A percentile compares a stretch with the other conserved stretches of the same genome.
Evolutionary conservation across 805 yeast species (phyloP).

Genomic region (Yamadazyma scolyti): DNA sequence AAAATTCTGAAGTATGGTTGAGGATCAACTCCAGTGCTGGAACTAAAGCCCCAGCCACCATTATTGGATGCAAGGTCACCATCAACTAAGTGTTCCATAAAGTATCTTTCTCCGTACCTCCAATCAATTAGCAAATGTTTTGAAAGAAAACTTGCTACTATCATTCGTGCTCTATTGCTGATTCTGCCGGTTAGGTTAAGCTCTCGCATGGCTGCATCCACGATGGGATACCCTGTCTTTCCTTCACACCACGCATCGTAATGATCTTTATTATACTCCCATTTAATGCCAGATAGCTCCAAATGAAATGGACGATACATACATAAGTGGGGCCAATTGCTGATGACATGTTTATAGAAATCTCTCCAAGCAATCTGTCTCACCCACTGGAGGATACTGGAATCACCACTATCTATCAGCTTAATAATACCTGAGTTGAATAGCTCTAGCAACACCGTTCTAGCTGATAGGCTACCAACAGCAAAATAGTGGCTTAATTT

Average conservation of each 20-base stretch:
- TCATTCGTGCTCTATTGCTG: slow-evolving; percentile 54
- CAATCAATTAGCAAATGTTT: slow-evolving; percentile 52
- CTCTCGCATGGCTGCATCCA: slow-evolving; percentile 58
- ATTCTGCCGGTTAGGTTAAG: slow-evolving; percentile 49
- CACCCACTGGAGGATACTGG: slow-evolving; percentile 41
- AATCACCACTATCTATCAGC: slow-evolving; percentile 21
- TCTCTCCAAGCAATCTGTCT: slow-evolving; percentile 61
- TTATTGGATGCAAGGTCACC: slow-evolving; percentile 52
- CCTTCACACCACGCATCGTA: slow-evolving; percentile 53
- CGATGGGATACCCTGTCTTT: slow-evolving; percentile 51
- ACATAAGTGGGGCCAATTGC: slow-evolving; percentile 48
- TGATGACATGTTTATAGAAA: slow-evolving; percentile 47
- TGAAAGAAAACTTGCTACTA: slow-evolving; percentile 47
- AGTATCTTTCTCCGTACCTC: slow-evolving; percentile 53
- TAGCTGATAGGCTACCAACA: slow-evolving; percentile 43
- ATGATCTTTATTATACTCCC: slow-evolving; percentile 40
- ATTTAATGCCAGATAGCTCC: slow-evolving; percentile 35
- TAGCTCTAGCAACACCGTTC: slow-evolving; percentile 32
- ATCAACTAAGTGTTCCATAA: slow-evolving; percentile 46
- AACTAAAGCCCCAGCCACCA: slow-evolving; percentile 58
- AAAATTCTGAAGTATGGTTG: slow-evolving; percentile 57
- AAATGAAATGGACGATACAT: slow-evolving; percentile 50
- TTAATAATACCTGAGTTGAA: slow-evolving; percentile 21
- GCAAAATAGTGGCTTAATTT: slow-evolving; percentile 45
- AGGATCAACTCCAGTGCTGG: slow-evolving; percentile 51